Conservation (phyloP, 2,329 filamentous ascomycete species). For the Rhynchosporium agropyri region DNA sequence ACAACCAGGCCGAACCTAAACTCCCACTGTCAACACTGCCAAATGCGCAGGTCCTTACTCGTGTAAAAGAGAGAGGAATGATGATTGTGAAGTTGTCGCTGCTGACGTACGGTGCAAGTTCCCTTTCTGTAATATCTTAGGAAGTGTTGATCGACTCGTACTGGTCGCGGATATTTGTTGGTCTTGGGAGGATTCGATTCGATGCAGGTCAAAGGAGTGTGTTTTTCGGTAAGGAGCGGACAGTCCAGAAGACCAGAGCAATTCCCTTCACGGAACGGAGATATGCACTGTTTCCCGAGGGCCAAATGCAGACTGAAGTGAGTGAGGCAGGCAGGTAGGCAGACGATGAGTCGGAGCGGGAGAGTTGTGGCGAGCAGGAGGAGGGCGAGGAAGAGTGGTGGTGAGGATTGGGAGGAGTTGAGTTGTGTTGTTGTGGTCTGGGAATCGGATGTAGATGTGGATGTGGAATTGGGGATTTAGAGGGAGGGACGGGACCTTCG, state of each 20-base stretch:
- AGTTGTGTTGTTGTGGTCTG: background rate
- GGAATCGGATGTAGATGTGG: background rate
- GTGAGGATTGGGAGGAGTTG: background rate
- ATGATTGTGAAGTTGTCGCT: conserved; percentile 9
- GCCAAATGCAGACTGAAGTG: conserved; percentile 16
- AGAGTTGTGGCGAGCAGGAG: background rate
- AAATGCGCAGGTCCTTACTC: background rate
- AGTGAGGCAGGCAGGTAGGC: background rate
- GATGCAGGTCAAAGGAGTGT: conserved; percentile 24
- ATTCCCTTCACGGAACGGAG: conserved; percentile 21
- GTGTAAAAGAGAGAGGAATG: background rate
- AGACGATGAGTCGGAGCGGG: background rate
- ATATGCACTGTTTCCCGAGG: conserved; percentile 21
- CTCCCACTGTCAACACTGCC: conserved; percentile 7
- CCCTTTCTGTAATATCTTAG: conserved; percentile 21
- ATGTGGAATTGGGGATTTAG: background rate
- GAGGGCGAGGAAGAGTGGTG: background rate
- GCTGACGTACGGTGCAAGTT: conserved; percentile 23
- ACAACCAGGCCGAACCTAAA: conserved; percentile 16
- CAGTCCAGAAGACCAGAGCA: conserved; percentile 27
- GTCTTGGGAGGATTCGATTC: background rate
- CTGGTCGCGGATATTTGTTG: background rate
- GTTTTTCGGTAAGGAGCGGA: conserved; percentile 28
- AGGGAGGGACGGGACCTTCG: background rate
- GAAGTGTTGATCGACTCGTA: conserved; percentile 21